Evolutionary conservation across 371 early-diverging fungal genomes (phyloP), one percentile per base, ranked within the genome.

Genomic region (Mucor indicus): DNA sequence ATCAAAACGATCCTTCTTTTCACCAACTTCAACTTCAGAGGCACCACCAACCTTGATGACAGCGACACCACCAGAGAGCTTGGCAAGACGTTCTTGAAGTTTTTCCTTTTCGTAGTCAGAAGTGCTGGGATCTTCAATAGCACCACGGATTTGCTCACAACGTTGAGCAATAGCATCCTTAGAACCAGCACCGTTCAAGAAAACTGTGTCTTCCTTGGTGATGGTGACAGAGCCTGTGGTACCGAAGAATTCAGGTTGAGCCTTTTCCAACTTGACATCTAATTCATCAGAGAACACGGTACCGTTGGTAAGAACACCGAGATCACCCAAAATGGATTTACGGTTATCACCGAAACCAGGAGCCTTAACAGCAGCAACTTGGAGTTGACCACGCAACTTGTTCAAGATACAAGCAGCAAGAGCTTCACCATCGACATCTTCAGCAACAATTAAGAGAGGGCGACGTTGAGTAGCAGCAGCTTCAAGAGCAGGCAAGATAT

Each of bases 341-440:
- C 98, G 92, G 90, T 98, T 97, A 77, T 98, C 98, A 72, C 98
- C 98, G 48, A 97, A 98, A 27, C 98, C 98, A 47, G 98, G 98
- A 6, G 98, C 96, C 86, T 98, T 98, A 75, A 98, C 96, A 41
- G 92, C 92, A 60, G 87, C 87, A 29, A 97, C 96, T 70, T 90
- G 91, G 57, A 98, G 74, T 76, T 97, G 96, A 35, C 97, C 98
- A 53, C 98, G 90, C 60, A 98, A 87, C 84, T 96, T 98, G 90
- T 98, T 98, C 52, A 98, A 82, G 58, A 98, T 93, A 77, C 95
- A 93, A 30, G 97, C 96, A 51, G 98, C 98, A 49, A 98, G 83
- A 39, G 98, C 98, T 72, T 98, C 98, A 52, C 98, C 98, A 65
- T 98, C 98, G 32, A 98, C 70, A 72, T 98, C 98, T 74, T 98